These are phyloP conservation scores for Claviceps digitariae DNA, from an alignment of 2,329 filamentous ascomycete species.

Conservation along the genomic window DNA sequence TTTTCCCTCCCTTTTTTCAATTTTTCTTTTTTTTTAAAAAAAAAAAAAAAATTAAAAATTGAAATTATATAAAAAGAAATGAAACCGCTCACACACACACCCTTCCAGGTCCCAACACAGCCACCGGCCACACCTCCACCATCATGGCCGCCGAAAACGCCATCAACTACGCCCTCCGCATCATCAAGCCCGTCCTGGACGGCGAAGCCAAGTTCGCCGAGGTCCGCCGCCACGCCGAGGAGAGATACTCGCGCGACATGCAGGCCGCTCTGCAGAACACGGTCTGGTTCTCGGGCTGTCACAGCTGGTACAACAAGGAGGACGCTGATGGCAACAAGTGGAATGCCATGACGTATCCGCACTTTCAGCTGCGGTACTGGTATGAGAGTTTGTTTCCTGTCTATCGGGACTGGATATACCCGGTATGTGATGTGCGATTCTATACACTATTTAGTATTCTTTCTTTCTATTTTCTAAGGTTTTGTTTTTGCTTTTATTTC, in stretches of 20 bases:
- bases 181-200: conserved; percentile 36
- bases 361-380: conserved; percentile 22
- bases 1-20: too few relatives aligned
- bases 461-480: not conserved
- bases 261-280: conserved; percentile 20
- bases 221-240: conserved; percentile 22
- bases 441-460: too few relatives aligned
- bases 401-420: conserved; percentile 19
- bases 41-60: too few relatives aligned
- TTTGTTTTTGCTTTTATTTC: not conserved
- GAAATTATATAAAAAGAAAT: too few relatives aligned
- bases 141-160: conserved; percentile 48
- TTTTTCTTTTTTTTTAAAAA: too few relatives aligned
- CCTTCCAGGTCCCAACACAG: conserved; percentile 40
- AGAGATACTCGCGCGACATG: conserved; percentile 16
- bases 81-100: too few relatives aligned
- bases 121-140: conserved; percentile 47
- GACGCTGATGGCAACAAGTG: conserved; percentile 13
- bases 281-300: conserved; percentile 22
- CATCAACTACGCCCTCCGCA: conserved; percentile 43
- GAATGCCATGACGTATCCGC: conserved; percentile 24
- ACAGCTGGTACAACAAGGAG: conserved; percentile 23
- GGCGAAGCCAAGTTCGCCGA: conserved; percentile 18
- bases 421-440: conserved; percentile 12
- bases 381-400: conserved; percentile 22